These are phyloP conservation scores for Suillus placidus DNA, from an alignment of 768 basidiomycete genomes.

Conservation along the genomic window DNA sequence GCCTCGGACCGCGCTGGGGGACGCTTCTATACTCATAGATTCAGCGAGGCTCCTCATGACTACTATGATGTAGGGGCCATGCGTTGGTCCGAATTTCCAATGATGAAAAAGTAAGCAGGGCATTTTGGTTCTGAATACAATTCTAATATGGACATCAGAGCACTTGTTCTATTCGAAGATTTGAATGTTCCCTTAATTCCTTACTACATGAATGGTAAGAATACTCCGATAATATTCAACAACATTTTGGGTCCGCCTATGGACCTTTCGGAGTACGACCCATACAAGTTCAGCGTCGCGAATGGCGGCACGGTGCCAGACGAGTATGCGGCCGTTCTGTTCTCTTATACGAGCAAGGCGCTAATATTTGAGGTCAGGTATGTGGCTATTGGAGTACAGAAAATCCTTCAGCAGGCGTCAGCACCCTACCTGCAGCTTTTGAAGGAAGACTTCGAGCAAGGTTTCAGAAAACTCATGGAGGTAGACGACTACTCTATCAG, in stretches of 20 bases:
- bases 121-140: not conserved
- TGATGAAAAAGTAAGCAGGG: slow-evolving; percentile 2
- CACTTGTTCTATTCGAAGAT: not conserved
- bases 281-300: not conserved
- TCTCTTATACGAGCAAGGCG: not conserved
- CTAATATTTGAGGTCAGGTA: not conserved
- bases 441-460: not conserved
- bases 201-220: not conserved
- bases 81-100: not conserved
- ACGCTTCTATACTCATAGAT: slow-evolving; percentile 19
- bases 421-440: slow-evolving; percentile 6
- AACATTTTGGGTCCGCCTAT: not conserved
- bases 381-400: not conserved
- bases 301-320: slow-evolving; percentile 2
- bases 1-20: slow-evolving; percentile 22
- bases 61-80: slow-evolving; percentile 6
- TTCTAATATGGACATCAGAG: not conserved
- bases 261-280: not conserved
- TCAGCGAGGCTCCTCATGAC: not conserved
- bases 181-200: not conserved
- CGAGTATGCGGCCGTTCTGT: not conserved
- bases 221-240: not conserved
- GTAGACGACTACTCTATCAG: not conserved
- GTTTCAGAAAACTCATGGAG: not conserved
- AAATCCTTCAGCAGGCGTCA: not conserved